Evolutionary conservation across 305 asterid genomes (phyloP), one percentile per base, ranked within the genome.

Genomic region (Rubia balearica): DNA sequence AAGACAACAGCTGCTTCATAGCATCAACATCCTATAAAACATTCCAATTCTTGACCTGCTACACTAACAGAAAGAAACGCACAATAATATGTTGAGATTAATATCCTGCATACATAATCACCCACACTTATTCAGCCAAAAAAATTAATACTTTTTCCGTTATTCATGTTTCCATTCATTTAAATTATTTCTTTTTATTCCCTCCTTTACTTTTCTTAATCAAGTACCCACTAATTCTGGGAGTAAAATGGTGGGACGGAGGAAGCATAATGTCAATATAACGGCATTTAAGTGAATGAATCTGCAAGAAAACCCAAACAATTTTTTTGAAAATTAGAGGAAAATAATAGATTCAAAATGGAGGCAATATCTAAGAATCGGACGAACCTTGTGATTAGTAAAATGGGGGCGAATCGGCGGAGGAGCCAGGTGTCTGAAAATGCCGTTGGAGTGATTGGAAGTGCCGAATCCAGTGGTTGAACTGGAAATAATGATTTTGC

Each of bases 321-420:
- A 1, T 1, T 1, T 1, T 33, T 33, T 2, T 33, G 38, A 33
- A 33, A 33, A 33, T 33, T 33, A 33, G 38, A 33, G 38, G 4
- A 7, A 42, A 33, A 11, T 41, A 4, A 8, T 9, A 49, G 27
- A 13, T n/a, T 12, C 11, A 6, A 21, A 24, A 56, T n/a, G 38
- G 16, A 8, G 17, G 17, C n/a, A 21, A 14, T 16, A 14, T 66
- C 67, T 55, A 24, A 55, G 27, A 67, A 73, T 42, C 36, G 56
- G 6, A 30, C 41, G 7, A 75, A 89, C 96, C 96, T 85, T 81
- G 53, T 68, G 40, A 68, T 70, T 74, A 69, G 73, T 74, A 30
- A 73, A 69, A 42, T 70, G 72, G 40, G 41, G 85, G 71, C 81
- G 85, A 76, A 83, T 69, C 22, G 88, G 81, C 71, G 86, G 87